Evolutionary conservation across 192 early-diverging fungal species (phyloP).

Genomic region (Backusella australiensis): DNA sequence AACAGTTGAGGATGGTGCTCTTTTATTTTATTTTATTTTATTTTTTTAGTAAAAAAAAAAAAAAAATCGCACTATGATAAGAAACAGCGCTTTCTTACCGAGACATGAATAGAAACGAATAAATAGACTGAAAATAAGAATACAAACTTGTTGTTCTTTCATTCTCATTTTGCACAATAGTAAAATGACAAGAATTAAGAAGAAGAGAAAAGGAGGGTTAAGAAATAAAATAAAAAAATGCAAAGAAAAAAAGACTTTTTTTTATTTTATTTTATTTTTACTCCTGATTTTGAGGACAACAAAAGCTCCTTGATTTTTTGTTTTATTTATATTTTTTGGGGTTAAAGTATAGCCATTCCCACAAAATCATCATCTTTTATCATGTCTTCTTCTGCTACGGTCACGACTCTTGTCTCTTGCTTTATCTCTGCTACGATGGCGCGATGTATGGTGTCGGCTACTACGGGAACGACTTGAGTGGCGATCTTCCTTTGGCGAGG

Average conservation of each 20-base stretch:
- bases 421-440: constrained; percentile 37
- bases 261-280: background rate
- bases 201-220: background rate
- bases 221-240: background rate
- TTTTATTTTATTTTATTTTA: too few relatives aligned
- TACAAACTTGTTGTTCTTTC: background rate
- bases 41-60: background rate
- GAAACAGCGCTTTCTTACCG: background rate
- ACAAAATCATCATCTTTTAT: constrained; percentile 1
- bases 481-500: background rate
- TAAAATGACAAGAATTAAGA: background rate
- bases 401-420: constrained; percentile 29
- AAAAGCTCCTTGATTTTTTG: background rate
- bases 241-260: background rate
- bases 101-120: background rate
- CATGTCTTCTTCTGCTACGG: constrained; percentile 12
- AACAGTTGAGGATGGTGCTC: background rate
- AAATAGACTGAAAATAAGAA: background rate
- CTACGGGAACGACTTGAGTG: constrained; percentile 21
- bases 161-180: background rate
- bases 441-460: constrained; percentile 13
- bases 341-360: too few relatives aligned
- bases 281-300: background rate
- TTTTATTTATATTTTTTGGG: background rate
- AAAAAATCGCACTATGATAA: too few relatives aligned